Evolutionary conservation across 2,329 filamentous ascomycete genomes (phyloP), one percentile per base, ranked within the genome.

Genomic region (Colletotrichum tabaci): DNA sequence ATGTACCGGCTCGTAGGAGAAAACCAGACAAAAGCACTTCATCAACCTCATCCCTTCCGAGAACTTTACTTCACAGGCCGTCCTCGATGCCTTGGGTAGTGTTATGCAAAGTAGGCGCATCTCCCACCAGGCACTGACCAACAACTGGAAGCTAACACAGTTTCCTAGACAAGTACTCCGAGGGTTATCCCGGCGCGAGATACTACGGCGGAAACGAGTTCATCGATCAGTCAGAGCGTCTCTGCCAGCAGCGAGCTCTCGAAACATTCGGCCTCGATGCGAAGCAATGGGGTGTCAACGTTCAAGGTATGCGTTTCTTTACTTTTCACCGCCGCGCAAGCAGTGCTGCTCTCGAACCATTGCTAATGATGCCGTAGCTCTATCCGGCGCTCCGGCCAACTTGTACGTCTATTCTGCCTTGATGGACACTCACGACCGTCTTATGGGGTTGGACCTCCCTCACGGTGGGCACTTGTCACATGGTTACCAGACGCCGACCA

Each of bases 141-240:
- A 2, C 44, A 15, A 26, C 12, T 13, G 2, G 2, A 62, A 65
- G 74, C 79, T 83, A 74, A 85, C 76, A 61, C 72, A 78, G 52
- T 77, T 77, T 66, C 73, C 73, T 78, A 93, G 94, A 98, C 84
- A 98, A 99, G 83, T 99, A 99, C 85, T 98, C 96, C 0, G 96
- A 99, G 83, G 96, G 96, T 62, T 99, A 99, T 79, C 96, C 96
- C 42, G 96, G 96, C 67, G 96, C 96, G 73, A 89, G 96, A 80
- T 98, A 98, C 86, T 98, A 98, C 80, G 96, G 96, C 65, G 96
- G 96, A 75, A 98, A 98, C 82, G 93, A 98, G 84, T 95, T 95
- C 82, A 98, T 98, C 79, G 96, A 98, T 79, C 90, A 94, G 79
- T 90, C 96, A 7, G 96, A 98, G 85, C 87, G 92, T 57, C 87